These are phyloP conservation scores for Scytalidium sp. DNA, from an alignment of 2,329 filamentous ascomycete genomes.

Conservation along the genomic window DNA sequence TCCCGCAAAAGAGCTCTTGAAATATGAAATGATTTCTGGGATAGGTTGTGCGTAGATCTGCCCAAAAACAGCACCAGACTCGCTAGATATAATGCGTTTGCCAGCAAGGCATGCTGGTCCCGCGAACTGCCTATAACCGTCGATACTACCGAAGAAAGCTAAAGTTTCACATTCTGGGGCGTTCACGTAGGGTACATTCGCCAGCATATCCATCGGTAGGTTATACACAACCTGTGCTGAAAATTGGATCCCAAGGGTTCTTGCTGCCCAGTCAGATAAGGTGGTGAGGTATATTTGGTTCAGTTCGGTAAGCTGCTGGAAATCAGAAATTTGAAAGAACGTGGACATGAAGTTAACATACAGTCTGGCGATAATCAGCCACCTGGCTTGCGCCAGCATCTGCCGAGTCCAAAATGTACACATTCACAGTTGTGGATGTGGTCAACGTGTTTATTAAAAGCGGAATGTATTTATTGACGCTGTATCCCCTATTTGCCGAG, in stretches of 20 bases:
- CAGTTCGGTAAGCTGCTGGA: neutral
- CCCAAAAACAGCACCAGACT: conserved; percentile 28
- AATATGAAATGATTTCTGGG: conserved; percentile 28
- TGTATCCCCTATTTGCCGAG: conserved; percentile 28
- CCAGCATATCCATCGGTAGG: conserved; percentile 39
- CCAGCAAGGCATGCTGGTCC: conserved; percentile 36
- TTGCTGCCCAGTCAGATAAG: conserved; percentile 29
- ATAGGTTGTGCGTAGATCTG: conserved; percentile 24
- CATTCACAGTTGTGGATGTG: neutral
- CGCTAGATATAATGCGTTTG: conserved; percentile 36
- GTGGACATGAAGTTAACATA: neutral
- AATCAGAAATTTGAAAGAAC: conserved; percentile 13
- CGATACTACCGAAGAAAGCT: conserved; percentile 32
- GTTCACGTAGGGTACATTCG: conserved; percentile 33
- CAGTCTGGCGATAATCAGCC: conserved; percentile 2
- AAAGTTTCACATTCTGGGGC: conserved; percentile 40
- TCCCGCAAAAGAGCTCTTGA: conserved; percentile 36
- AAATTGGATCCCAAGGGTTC: conserved; percentile 29
- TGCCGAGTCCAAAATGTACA: neutral
- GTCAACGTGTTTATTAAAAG: conserved; percentile 17
- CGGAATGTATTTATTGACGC: conserved; percentile 29
- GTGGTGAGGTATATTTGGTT: conserved; percentile 28
- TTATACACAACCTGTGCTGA: conserved; percentile 39
- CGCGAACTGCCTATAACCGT: conserved; percentile 36
- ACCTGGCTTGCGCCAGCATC: conserved; percentile 3